phyloP scores from a whole-genome alignment of 83 land plant genomes.

The Picea engelmannii region DNA sequence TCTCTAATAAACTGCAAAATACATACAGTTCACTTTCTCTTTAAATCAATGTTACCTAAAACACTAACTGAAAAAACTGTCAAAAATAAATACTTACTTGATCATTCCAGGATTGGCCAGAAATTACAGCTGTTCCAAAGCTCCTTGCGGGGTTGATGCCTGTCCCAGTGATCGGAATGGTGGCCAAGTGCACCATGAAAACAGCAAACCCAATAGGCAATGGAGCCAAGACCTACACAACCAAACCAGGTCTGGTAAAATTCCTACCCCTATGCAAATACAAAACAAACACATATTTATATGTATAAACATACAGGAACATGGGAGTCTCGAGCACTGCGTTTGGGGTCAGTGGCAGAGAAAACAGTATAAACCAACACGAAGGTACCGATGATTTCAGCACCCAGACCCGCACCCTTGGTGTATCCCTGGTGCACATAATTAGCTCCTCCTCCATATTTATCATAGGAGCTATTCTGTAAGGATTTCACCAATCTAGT shows the following conservation, averaged over 20 bases:
- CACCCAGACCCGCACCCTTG: conserved; percentile 44
- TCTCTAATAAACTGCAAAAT: too few species aligned
- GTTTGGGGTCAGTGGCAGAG: conserved; percentile 63
- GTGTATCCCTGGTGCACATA: conserved; percentile 32
- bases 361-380: conserved; percentile 60
- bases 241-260: background rate
- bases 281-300: background rate
- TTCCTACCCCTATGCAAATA: too few species aligned
- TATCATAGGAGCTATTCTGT: conserved; percentile 29
- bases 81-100: background rate
- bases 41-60: too few species aligned
- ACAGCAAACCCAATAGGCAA: conserved; percentile 9
- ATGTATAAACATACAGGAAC: conserved; percentile 35
- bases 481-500: conserved; percentile 56
- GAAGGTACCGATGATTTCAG: conserved; percentile 69
- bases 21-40: too few species aligned
- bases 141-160: conserved; percentile 2
- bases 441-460: conserved; percentile 63
- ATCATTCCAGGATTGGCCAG: background rate
- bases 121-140: background rate
- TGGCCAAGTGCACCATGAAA: background rate
- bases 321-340: conserved; percentile 59
- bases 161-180: background rate
- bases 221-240: background rate
- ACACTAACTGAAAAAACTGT: too few species aligned